Conservation (phyloP, 176 grass and related monocot species). For the Aegilops sharonensis region DNA sequence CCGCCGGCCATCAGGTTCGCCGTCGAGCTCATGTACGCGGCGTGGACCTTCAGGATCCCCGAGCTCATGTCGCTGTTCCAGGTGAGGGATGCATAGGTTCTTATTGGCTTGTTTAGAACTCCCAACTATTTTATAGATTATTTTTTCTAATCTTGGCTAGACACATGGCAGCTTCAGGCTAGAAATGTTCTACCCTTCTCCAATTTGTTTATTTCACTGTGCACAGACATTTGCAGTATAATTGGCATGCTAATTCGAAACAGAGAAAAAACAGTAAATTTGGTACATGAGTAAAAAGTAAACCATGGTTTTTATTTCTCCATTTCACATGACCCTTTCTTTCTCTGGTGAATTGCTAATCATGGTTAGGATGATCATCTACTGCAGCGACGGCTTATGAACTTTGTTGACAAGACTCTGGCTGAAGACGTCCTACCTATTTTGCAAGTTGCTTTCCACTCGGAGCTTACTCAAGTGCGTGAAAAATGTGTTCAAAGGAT, state of each 20-base stretch:
- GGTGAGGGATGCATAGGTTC: constrained; percentile 38
- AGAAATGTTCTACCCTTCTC: neutral
- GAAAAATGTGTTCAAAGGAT: constrained; percentile 82
- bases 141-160: neutral
- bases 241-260: neutral
- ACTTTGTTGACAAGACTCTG: constrained; percentile 88
- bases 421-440: constrained; percentile 90
- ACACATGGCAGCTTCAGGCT: neutral
- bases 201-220: neutral
- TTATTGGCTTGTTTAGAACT: neutral
- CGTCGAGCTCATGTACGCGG: constrained; percentile 82
- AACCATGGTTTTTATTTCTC: neutral
- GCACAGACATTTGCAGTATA: neutral
- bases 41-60: constrained; percentile 67
- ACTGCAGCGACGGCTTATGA: constrained; percentile 79
- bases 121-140: neutral
- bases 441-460: constrained; percentile 72
- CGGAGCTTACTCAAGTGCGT: constrained; percentile 50
- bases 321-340: constrained; percentile 3
- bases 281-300: neutral
- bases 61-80: constrained; percentile 86
- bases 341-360: neutral
- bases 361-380: constrained; percentile 34
- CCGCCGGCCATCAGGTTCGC: constrained; percentile 66
- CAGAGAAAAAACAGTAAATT: neutral